Evolutionary conservation across 768 basidiomycete species (phyloP).

Genomic region (Leccinellum rugosiceps): DNA sequence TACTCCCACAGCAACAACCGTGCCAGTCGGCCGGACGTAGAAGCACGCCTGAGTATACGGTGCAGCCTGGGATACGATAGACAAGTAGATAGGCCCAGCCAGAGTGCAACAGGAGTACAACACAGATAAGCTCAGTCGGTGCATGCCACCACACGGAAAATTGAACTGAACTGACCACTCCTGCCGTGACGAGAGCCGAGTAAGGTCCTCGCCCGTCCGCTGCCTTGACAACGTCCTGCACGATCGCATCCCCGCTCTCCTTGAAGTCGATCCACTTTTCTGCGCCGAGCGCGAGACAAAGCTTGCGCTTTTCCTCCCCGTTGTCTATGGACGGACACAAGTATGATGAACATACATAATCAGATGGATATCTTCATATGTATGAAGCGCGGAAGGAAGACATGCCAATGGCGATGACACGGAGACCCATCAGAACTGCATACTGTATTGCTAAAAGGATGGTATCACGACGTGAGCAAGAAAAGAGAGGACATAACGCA

Average conservation of each 20-base stretch:
- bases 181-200: constrained; percentile 27
- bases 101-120: not conserved
- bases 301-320: constrained; percentile 38
- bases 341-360: not conserved
- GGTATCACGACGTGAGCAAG: not conserved
- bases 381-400: not conserved
- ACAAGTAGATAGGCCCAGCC: not conserved
- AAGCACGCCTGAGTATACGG: constrained; percentile 43
- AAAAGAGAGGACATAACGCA: not conserved
- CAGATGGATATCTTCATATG: not conserved
- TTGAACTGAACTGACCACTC: constrained; percentile 10
- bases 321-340: constrained; percentile 30
- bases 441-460: constrained; percentile 41
- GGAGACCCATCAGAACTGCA: constrained; percentile 39
- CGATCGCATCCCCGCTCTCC: constrained; percentile 35
- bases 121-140: not conserved
- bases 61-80: constrained; percentile 16
- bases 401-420: constrained; percentile 42
- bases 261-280: constrained; percentile 48
- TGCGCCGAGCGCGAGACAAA: constrained; percentile 38
- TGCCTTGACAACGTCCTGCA: constrained; percentile 35
- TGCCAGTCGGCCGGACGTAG: constrained; percentile 43
- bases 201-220: constrained; percentile 45
- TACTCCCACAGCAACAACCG: constrained; percentile 40
- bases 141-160: not conserved